phyloP scores from a whole-genome alignment of 441 rosid species.

The Pelargonium myrrhifolium region DNA sequence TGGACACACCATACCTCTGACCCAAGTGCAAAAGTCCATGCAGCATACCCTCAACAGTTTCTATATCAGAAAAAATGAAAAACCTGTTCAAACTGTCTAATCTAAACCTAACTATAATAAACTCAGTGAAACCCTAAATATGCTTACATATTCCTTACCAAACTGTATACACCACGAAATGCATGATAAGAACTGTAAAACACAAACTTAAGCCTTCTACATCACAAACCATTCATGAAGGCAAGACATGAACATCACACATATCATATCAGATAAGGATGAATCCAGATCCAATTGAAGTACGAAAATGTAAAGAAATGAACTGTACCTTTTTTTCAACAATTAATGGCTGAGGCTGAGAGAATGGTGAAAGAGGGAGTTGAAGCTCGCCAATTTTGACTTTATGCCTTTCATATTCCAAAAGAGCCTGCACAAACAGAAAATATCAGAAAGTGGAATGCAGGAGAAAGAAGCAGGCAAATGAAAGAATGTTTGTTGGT shows the following conservation, averaged over 20 bases:
- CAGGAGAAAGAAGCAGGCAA: slow-evolving; percentile 9
- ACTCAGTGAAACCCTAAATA: neutral
- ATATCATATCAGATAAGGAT: neutral
- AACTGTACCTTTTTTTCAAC: slow-evolving; percentile 56
- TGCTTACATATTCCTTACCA: neutral
- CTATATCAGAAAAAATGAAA: neutral
- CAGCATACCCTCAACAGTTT: neutral
- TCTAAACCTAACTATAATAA: neutral
- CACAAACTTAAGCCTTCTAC: neutral
- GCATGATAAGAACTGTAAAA: neutral
- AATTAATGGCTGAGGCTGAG: slow-evolving; percentile 34
- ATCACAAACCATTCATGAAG: neutral
- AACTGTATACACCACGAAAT: neutral
- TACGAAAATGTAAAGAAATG: neutral
- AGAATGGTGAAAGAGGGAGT: slow-evolving; percentile 41
- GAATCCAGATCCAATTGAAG: neutral
- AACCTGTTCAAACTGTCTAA: neutral
- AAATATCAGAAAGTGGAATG: slow-evolving; percentile 22
- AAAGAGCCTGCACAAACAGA: slow-evolving; percentile 48
- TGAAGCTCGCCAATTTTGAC: slow-evolving; percentile 56
- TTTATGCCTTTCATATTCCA: slow-evolving; percentile 70
- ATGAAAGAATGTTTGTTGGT: neutral
- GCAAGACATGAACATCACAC: neutral
- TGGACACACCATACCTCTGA: neutral
- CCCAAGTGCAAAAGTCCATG: neutral